Evolutionary conservation across 805 yeast species (phyloP).

Genomic region (Lipomyces yamanashiensis): DNA sequence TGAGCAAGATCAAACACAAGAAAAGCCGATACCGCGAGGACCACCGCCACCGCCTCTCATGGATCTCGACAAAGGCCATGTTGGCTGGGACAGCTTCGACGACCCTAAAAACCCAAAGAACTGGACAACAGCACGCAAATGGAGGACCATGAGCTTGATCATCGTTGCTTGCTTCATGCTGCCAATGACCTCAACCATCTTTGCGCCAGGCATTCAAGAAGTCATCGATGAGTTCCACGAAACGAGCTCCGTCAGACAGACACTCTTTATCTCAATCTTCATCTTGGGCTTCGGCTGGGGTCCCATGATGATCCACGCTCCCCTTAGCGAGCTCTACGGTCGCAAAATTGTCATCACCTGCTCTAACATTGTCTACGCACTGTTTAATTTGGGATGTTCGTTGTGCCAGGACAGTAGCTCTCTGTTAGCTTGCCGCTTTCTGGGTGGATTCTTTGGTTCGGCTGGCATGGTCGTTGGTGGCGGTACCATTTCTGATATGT

Average conservation of each 20-base stretch:
- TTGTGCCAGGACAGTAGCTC: slow-evolving; percentile 53
- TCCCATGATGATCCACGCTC: slow-evolving; percentile 50
- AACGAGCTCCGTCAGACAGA: slow-evolving; percentile 44
- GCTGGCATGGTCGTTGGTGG: slow-evolving; percentile 84
- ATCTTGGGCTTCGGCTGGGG: slow-evolving; percentile 66
- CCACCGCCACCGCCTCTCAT: neutral
- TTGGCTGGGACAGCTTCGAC: slow-evolving; percentile 40
- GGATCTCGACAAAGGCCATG: slow-evolving; percentile 19
- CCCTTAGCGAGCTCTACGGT: slow-evolving; percentile 71
- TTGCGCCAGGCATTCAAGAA: slow-evolving; percentile 27
- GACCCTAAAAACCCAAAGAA: slow-evolving; percentile 49
- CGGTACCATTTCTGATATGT: slow-evolving; percentile 78
- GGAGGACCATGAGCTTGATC: slow-evolving; percentile 46
- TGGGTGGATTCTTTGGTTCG: slow-evolving; percentile 75
- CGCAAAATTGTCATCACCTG: slow-evolving; percentile 63
- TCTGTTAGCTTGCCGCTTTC: slow-evolving; percentile 69
- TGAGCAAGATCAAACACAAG: neutral
- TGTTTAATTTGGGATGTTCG: slow-evolving; percentile 43
- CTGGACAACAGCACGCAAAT: slow-evolving; percentile 44
- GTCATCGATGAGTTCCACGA: slow-evolving; percentile 44
- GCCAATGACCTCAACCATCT: slow-evolving; percentile 22
- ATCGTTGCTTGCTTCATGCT: slow-evolving; percentile 21
- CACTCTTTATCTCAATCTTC: slow-evolving; percentile 52
- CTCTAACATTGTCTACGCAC: slow-evolving; percentile 48
- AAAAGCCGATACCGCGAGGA: neutral